Percentiles rank a stretch among this genome's conserved stretches.
These are phyloP conservation scores for Cyclotella cryptica DNA, from an alignment of 108 stramenopile genomes.

Conservation along the genomic window DNA sequence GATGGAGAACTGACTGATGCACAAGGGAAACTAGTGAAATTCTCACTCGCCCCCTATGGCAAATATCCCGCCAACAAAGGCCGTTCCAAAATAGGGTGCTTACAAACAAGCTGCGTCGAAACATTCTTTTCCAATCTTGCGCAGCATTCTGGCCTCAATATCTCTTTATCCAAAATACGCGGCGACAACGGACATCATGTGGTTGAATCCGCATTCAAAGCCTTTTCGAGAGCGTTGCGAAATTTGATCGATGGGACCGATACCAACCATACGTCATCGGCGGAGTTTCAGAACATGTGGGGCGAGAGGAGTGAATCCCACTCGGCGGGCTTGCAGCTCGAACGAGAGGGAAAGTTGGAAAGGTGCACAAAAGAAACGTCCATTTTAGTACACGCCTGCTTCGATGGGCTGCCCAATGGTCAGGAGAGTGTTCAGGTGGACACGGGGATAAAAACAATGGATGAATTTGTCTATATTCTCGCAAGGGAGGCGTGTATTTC, in stretches of 20 bases:
- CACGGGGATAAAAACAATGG: conserved; percentile 87
- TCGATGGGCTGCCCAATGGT: conserved; percentile 55
- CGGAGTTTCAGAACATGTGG: conserved; percentile 51
- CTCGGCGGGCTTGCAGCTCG: conserved; percentile 51
- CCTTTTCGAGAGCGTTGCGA: conserved; percentile 79
- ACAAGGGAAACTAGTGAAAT: conserved; percentile 39
- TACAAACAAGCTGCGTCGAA: conserved; percentile 61
- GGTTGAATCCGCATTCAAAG: conserved; percentile 88
- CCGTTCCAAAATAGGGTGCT: conserved; percentile 67
- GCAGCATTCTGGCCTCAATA: conserved; percentile 52
- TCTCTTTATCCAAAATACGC: conserved; percentile 67
- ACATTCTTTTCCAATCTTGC: conserved; percentile 67
- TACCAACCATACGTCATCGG: conserved; percentile 39
- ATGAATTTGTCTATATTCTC: conserved; percentile 77
- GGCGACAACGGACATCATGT: conserved; percentile 88
- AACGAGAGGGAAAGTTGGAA: conserved; percentile 57
- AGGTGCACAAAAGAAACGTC: conserved; percentile 89
- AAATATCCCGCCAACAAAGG: conserved; percentile 70
- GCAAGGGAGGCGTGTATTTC: conserved; percentile 76
- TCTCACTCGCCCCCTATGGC: conserved; percentile 77
- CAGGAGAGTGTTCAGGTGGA: conserved; percentile 50
- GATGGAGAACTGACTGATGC: not conserved
- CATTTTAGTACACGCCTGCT: conserved; percentile 62
- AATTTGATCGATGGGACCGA: conserved; percentile 73
- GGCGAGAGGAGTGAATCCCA: conserved; percentile 54